Percentiles rank a stretch among this genome's conserved stretches.
phyloP scores from a whole-genome alignment of 1,139 yeast species.

The Suhomyces maxii region DNA sequence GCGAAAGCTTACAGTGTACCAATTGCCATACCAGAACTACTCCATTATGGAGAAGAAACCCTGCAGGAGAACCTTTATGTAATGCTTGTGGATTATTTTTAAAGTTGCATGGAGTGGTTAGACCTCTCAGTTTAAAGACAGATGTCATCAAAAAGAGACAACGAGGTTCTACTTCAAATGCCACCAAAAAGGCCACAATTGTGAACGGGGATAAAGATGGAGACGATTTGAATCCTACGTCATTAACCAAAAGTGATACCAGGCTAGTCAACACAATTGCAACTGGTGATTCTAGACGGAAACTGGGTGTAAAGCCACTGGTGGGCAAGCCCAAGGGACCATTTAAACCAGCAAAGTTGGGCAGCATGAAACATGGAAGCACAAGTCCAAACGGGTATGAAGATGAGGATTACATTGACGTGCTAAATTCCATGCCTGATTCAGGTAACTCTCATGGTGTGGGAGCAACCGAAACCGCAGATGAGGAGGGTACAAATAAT shows the following conservation, averaged over 20 bases:
- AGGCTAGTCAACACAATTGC: slow-evolving; percentile 10
- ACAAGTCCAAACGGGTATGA: not conserved
- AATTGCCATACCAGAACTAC: slow-evolving; percentile 30
- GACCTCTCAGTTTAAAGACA: slow-evolving; percentile 30
- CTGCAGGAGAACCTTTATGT: slow-evolving; percentile 29
- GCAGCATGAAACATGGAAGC: not conserved
- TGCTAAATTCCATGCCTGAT: slow-evolving; percentile 5
- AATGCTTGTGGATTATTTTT: slow-evolving; percentile 31
- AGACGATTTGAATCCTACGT: slow-evolving; percentile 27
- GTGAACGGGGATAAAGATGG: slow-evolving; percentile 17
- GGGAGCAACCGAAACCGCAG: slow-evolving; percentile 6
- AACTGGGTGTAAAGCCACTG: not conserved
- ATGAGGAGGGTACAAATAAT: slow-evolving; percentile 14
- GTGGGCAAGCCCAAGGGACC: not conserved
- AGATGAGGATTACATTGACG: slow-evolving; percentile 5
- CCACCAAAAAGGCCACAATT: slow-evolving; percentile 11
- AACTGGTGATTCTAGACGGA: not conserved
- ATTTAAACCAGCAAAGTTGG: not conserved
- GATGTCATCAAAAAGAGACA: slow-evolving; percentile 31
- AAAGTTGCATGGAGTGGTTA: slow-evolving; percentile 28
- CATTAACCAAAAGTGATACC: slow-evolving; percentile 16
- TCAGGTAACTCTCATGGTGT: not conserved
- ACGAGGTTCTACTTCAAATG: slow-evolving; percentile 19
- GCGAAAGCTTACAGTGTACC: slow-evolving; percentile 19
- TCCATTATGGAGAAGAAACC: slow-evolving; percentile 30